Evolutionary conservation across 176 grass and related monocot genomes (phyloP).

Genomic region (Oryza australiensis): DNA sequence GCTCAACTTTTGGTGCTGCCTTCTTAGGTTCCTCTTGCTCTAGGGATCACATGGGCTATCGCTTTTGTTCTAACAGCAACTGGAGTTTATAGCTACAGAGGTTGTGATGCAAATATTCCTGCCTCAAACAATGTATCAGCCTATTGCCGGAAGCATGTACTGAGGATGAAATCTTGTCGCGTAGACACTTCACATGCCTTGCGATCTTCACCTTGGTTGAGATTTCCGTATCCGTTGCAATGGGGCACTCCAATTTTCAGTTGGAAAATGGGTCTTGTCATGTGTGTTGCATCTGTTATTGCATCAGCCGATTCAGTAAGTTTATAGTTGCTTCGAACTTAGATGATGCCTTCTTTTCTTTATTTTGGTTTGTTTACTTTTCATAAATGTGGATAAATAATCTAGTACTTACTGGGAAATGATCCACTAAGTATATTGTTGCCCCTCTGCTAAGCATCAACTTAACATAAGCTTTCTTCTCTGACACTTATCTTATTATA

Average conservation of each 20-base stretch:
- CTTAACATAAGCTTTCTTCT: slow-evolving; percentile 20
- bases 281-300: slow-evolving; percentile 90
- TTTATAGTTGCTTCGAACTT: slow-evolving; percentile 33
- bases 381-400: slow-evolving; percentile 2
- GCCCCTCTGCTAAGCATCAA: slow-evolving; percentile 19
- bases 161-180: slow-evolving; percentile 86
- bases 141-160: slow-evolving; percentile 86
- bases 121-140: slow-evolving; percentile 79
- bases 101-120: slow-evolving; percentile 80
- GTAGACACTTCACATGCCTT: slow-evolving; percentile 83
- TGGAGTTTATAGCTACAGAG: slow-evolving; percentile 84
- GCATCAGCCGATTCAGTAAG: slow-evolving; percentile 95
- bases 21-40: slow-evolving; percentile 78
- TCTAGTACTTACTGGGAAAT: background rate
- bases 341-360: slow-evolving; percentile 17
- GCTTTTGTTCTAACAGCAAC: slow-evolving; percentile 87
- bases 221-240: slow-evolving; percentile 90
- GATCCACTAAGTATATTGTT: slow-evolving; percentile 6
- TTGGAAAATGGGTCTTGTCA: slow-evolving; percentile 91
- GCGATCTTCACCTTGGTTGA: slow-evolving; percentile 91
- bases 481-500: background rate
- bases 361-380: slow-evolving; percentile 12
- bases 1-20: slow-evolving; percentile 19
- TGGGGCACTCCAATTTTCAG: slow-evolving; percentile 95
- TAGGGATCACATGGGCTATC: slow-evolving; percentile 92